phyloP scores from a whole-genome alignment of 192 early-diverging fungal species.

The Lunasporangiospora selenospora region DNA sequence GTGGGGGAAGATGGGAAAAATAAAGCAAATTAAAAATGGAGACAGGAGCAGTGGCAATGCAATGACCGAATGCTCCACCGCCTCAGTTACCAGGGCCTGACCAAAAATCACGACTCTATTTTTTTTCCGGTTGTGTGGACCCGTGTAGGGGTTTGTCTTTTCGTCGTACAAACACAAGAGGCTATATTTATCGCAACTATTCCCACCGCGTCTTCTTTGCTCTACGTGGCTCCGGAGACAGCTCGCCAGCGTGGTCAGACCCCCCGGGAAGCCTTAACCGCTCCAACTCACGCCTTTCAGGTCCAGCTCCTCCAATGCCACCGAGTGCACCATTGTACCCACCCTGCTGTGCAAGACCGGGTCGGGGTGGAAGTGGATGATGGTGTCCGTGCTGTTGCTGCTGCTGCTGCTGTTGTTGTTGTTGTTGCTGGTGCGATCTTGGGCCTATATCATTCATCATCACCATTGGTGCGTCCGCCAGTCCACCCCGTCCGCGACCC shows the following conservation, averaged over 20 bases:
- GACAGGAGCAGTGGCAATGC: neutral
- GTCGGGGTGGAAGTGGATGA: neutral
- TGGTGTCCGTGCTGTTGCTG: constrained; percentile 1
- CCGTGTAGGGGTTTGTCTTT: neutral
- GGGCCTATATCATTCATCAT: constrained; percentile 1
- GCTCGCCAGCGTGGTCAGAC: neutral
- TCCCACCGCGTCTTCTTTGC: constrained; percentile 43
- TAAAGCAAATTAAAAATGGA: neutral
- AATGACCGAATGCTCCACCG: too few species aligned
- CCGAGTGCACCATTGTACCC: neutral
- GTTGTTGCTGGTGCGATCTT: neutral
- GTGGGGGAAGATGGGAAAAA: neutral
- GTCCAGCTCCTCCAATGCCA: neutral
- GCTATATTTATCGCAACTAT: neutral
- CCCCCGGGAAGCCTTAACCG: neutral
- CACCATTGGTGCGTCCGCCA: neutral
- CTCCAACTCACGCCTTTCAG: neutral
- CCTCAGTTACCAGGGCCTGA: too few species aligned
- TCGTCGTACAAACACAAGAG: neutral
- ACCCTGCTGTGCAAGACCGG: neutral
- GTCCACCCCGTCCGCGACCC: neutral
- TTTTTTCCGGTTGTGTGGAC: neutral
- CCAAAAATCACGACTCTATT: neutral
- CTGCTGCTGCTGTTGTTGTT: neutral
- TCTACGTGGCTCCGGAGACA: constrained; percentile 1